Evolutionary conservation across 2,329 filamentous ascomycete genomes (phyloP).

Genomic region (Lizonia empirigonia): DNA sequence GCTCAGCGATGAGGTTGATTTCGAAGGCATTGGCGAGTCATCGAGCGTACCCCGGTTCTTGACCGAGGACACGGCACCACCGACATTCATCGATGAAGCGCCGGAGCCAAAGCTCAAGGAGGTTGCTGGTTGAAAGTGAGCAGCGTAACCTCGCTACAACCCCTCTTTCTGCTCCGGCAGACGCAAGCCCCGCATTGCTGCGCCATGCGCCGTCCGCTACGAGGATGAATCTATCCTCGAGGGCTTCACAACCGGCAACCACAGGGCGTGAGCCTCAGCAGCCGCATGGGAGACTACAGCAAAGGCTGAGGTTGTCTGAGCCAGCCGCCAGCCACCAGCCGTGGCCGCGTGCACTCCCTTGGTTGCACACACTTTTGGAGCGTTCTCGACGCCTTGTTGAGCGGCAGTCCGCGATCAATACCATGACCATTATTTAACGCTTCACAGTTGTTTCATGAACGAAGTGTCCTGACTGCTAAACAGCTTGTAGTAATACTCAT

Average conservation of each 20-base stretch:
- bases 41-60: slow-evolving; percentile 80
- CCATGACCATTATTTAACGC: not conserved
- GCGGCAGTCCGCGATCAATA: not conserved
- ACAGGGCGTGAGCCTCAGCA: not conserved
- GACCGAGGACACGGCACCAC: slow-evolving; percentile 81
- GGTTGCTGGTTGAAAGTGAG: slow-evolving; percentile 60
- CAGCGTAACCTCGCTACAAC: not conserved
- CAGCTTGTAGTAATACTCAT: too few relatives aligned
- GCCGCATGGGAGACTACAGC: not conserved
- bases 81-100: slow-evolving; percentile 90
- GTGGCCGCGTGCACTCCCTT: not conserved
- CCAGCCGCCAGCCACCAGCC: not conserved
- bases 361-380: not conserved
- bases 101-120: slow-evolving; percentile 82
- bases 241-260: not conserved
- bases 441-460: not conserved
- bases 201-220: not conserved
- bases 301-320: not conserved
- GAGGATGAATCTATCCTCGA: not conserved
- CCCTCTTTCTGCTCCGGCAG: not conserved
- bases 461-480: too few relatives aligned
- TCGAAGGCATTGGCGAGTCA: slow-evolving; percentile 69
- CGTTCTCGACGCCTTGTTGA: not conserved
- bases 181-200: not conserved
- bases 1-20: slow-evolving; percentile 88